phyloP scores from a whole-genome alignment of 2,329 filamentous ascomycete genomes.

The Colletotrichum tropicale region DNA sequence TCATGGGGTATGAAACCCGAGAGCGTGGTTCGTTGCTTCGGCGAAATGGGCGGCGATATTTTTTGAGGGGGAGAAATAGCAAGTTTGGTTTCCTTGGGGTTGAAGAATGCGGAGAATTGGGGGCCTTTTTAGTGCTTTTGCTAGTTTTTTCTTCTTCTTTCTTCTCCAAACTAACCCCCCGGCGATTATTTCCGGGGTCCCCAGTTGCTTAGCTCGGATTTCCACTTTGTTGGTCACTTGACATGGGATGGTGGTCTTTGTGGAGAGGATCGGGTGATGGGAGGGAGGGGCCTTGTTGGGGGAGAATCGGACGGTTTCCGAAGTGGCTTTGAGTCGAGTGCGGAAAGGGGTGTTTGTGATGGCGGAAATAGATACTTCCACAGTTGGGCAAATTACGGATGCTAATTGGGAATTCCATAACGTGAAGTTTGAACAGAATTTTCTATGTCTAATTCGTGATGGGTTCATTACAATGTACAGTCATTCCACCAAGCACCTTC shows the following conservation, averaged over 20 bases:
- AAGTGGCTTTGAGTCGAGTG: background rate
- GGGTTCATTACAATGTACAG: background rate
- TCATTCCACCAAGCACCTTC: background rate
- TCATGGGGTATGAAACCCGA: background rate
- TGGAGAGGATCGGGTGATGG: background rate
- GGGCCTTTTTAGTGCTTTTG: background rate
- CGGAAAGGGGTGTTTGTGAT: background rate
- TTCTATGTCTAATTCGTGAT: background rate
- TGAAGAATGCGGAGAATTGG: slow-evolving; percentile 17
- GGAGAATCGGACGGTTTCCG: slow-evolving; percentile 6
- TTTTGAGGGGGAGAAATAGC: slow-evolving; percentile 10
- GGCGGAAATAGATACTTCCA: background rate
- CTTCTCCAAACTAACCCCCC: background rate
- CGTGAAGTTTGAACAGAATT: background rate
- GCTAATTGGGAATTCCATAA: background rate
- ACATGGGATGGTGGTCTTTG: background rate
- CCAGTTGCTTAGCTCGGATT: background rate
- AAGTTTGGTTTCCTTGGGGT: background rate
- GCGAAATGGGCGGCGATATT: background rate
- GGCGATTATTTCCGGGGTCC: slow-evolving; percentile 3
- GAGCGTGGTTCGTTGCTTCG: background rate
- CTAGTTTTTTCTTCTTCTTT: background rate
- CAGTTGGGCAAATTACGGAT: background rate
- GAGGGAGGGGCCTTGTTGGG: background rate
- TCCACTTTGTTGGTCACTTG: background rate